Evolutionary conservation across 2,329 filamentous ascomycete genomes (phyloP).

Genomic region (Beauveria sp.): DNA sequence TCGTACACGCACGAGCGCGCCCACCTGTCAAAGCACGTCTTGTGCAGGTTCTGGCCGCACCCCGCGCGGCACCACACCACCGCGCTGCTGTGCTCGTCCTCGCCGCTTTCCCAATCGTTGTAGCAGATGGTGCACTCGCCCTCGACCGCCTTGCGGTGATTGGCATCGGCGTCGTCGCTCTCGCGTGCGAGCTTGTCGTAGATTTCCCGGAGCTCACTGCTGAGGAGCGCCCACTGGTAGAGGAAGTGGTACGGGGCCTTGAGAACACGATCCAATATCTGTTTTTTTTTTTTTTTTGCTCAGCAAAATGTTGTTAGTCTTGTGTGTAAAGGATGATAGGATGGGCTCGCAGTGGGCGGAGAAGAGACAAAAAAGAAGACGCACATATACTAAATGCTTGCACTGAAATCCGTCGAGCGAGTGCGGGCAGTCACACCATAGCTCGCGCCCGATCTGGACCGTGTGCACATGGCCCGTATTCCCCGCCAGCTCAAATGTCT

Average conservation of each 20-base stretch:
- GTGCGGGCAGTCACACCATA: slow-evolving; percentile 50
- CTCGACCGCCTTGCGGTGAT: slow-evolving; percentile 41
- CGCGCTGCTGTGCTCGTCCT: slow-evolving; percentile 22
- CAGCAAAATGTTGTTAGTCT: not conserved
- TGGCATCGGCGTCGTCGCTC: slow-evolving; percentile 15
- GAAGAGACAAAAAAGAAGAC: slow-evolving; percentile 1
- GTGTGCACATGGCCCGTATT: slow-evolving; percentile 59
- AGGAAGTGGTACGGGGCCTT: slow-evolving; percentile 46
- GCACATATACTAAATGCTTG: slow-evolving; percentile 57
- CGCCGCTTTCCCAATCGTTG: slow-evolving; percentile 31
- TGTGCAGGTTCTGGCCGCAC: slow-evolving; percentile 49
- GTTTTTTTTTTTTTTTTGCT: too few species aligned
- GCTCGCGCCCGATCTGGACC: slow-evolving; percentile 43
- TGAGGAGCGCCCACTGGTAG: slow-evolving; percentile 55
- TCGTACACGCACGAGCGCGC: slow-evolving; percentile 29
- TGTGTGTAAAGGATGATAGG: not conserved
- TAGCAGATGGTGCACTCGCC: slow-evolving; percentile 53
- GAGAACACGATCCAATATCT: slow-evolving; percentile 52
- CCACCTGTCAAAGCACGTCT: slow-evolving; percentile 48
- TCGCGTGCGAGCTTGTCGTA: slow-evolving; percentile 30
- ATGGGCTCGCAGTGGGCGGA: not conserved
- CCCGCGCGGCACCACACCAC: slow-evolving; percentile 44
- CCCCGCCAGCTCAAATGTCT: slow-evolving; percentile 52
- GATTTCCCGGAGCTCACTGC: slow-evolving; percentile 50
- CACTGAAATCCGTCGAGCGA: slow-evolving; percentile 48